These are phyloP conservation scores for Aspergillus pseudoviridinutans DNA, from an alignment of 2,329 filamentous ascomycete genomes.

Conservation along the genomic window DNA sequence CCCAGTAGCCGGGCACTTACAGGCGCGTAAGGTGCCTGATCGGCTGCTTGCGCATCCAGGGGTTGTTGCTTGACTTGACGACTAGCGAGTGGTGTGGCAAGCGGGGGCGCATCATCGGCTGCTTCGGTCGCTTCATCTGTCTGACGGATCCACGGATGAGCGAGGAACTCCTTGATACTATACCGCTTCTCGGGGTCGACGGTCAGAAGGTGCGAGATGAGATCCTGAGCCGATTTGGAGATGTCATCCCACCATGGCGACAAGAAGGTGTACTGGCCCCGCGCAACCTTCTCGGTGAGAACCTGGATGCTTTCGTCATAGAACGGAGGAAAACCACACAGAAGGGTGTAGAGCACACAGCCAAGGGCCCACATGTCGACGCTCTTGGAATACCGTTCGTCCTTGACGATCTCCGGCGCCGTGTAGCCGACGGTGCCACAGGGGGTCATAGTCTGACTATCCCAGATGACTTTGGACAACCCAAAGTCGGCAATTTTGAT, in stretches of 20 bases:
- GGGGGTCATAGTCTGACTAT: constrained; percentile 97
- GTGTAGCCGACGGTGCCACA: constrained; percentile 98
- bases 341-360: constrained; percentile 91
- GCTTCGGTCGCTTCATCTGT: constrained; percentile 65
- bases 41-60: constrained; percentile 50
- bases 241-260: constrained; percentile 99
- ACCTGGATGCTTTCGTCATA: constrained; percentile 98
- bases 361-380: constrained; percentile 99
- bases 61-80: constrained; percentile 55
- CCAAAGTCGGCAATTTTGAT: constrained; percentile 99
- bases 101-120: constrained; percentile 64
- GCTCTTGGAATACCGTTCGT: constrained; percentile 96
- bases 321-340: constrained; percentile 97
- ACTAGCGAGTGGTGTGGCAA: constrained; percentile 60
- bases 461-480: constrained; percentile 96
- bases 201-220: constrained; percentile 87
- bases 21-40: constrained; percentile 40
- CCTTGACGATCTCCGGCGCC: constrained; percentile 96
- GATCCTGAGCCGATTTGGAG: constrained; percentile 86
- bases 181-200: constrained; percentile 95
- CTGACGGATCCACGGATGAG: constrained; percentile 87
- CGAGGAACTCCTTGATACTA: constrained; percentile 86
- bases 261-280: constrained; percentile 94
- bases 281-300: constrained; percentile 94
- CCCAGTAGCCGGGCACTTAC: constrained; percentile 54